Evolutionary conservation across 495 filamentous ascomycete genomes (phyloP), one percentile per base, ranked within the genome.

Genomic region (Bacidia rubella): DNA sequence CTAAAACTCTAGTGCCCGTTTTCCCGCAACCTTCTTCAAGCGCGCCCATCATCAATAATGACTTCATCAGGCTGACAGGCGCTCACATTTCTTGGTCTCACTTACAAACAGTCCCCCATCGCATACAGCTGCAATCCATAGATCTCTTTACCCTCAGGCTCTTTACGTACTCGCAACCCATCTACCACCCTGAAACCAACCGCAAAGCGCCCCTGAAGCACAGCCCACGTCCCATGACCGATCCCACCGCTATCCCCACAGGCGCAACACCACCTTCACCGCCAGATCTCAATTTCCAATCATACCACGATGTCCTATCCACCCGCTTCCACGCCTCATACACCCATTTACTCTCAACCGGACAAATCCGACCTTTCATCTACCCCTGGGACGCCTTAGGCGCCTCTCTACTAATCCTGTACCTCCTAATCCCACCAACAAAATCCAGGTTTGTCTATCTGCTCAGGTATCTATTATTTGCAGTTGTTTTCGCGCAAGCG

Each of bases 341-440:
- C 7, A 35, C 5, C 7, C 29, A 35, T 7, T 5, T 15, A 15
- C 15, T 73, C 12, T 51, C 47, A 50, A 55, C 66, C n/a, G 77
- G 72, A 49, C 50, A 63, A 41, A 68, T 69, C 21, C 57, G 64
- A 39, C 79, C 79, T 5, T 72, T 84, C 47, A 55, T 83, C 1
- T 56, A 80, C 25, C 80, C 80, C 2, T 76, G 68, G 54, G 66
- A 69, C n/a, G 57, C 74, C 1, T 50, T 78, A 3, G 71, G 72
- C 9, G 51, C 72, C 3, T 64, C 71, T 32, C 15, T 82, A 11
- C 54, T 82, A 10, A 66, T 76, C 0, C 55, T 78, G 0, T 83
- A 80, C 57, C 71, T 85, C 7, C 63, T 73, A 19, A 70, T 85
- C 47, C 79, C 79, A 4, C 80, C 83, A 55, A 69, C 63, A 2